Evolutionary conservation across 202 grass and related monocot genomes (phyloP).

Genomic region (Eragrostis tef): DNA sequence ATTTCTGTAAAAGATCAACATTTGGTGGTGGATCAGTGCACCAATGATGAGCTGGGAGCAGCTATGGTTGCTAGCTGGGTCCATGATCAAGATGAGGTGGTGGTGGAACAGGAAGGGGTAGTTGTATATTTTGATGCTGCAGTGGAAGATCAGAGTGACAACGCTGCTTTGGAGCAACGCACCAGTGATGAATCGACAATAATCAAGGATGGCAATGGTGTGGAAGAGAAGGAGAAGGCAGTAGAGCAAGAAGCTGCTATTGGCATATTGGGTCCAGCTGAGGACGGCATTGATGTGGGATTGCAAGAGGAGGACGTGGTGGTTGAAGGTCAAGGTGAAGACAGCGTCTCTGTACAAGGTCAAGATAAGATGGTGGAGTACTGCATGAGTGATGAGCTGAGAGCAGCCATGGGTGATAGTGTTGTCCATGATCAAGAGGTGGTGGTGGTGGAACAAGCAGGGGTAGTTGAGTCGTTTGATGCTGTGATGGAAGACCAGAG

Average conservation of each 20-base stretch:
- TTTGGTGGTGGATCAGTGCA: background rate
- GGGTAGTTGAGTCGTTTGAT: background rate
- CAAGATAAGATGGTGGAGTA: background rate
- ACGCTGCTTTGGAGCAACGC: background rate
- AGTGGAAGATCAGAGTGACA: slow-evolving; percentile 17
- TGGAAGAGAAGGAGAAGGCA: slow-evolving; percentile 4
- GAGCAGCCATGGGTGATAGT: background rate
- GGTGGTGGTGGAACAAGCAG: slow-evolving; percentile 12
- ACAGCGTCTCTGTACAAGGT: background rate
- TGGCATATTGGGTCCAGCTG: background rate
- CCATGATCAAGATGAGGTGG: slow-evolving; percentile 25
- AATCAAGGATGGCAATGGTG: background rate
- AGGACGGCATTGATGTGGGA: background rate
- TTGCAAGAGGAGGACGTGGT: background rate
- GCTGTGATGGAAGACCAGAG: slow-evolving; percentile 14
- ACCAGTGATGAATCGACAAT: background rate
- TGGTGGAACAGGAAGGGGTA: background rate
- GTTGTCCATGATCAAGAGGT: slow-evolving; percentile 11
- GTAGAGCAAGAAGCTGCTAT: slow-evolving; percentile 14
- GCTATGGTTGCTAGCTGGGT: background rate
- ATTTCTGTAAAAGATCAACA: background rate
- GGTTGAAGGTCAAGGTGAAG: background rate
- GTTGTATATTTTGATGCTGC: slow-evolving; percentile 1
- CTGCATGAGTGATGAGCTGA: background rate
- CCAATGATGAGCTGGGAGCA: background rate